Evolutionary conservation across 2,329 filamentous ascomycete genomes (phyloP), one percentile per base, ranked within the genome.

Genomic region (Penicillium sp.): DNA sequence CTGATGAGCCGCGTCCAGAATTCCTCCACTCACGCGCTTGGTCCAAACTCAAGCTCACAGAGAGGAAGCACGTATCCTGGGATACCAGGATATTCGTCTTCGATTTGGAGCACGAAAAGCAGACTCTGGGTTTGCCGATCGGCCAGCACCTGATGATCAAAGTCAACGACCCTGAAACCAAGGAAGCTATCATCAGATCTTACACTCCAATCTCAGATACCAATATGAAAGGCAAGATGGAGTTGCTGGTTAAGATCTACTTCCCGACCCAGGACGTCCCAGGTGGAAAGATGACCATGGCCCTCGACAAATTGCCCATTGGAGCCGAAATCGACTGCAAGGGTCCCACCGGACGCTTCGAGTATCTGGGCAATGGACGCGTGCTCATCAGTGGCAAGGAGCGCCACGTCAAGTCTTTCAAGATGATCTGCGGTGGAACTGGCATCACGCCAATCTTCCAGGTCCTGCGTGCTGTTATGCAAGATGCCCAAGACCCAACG

Each of bases 391-490:
- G 84, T 35, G 84, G 84, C 0, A 81, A 79, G 20, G 73, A 80
- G 58, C 79, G 88, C 10, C 75, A 67, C 0, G 84, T 96, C 1
- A 84, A 83, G 54, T 84, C 83, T 12, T 91, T 96, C 74, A 81
- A 90, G 71, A 96, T 96, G 92, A 87, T 96, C 35, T 95, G 91
- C 67, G 93, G 85, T 14, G 93, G 93, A 5, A 91, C 86, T n/a
- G 93, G 93, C 0, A 90, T 97, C 69, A 96, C 93, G n/a, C 93
- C 93, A 0, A 90, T 96, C 63, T 95, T 88, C 72, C 90, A 95
- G 70, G 90, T 96, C 3, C 79, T 96, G 54, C 82, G 90, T 6
- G 89, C 90, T 0, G 85, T 96, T 0, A 83, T 92, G 73, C 81
- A 83, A 48, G 86, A 94, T 63, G 67, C 72, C 1, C 72, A 79